Evolutionary conservation across 441 rosid genomes (phyloP).

Genomic region (Isatis lusitanica): DNA sequence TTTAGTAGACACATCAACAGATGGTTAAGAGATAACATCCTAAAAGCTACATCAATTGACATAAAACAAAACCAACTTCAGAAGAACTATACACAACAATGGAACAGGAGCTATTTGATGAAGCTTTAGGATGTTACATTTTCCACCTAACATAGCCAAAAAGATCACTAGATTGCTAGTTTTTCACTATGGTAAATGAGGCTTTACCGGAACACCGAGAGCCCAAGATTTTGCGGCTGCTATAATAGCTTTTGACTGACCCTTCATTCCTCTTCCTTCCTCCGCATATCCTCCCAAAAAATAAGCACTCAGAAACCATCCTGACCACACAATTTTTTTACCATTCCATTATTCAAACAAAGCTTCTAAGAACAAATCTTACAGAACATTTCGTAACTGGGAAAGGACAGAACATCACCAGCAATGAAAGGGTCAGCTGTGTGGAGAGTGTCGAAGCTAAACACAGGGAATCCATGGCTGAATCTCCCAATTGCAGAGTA

Average conservation of each 20-base stretch:
- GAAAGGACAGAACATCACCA: slow-evolving; percentile 40
- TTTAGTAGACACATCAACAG: neutral
- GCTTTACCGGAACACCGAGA: slow-evolving; percentile 74
- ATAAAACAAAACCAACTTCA: neutral
- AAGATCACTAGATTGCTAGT: neutral
- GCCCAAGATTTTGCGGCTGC: slow-evolving; percentile 89
- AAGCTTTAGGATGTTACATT: neutral
- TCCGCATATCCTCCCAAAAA: slow-evolving; percentile 86
- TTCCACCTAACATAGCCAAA: neutral
- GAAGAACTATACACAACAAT: neutral
- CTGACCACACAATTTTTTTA: slow-evolving; percentile 37
- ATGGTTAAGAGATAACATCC: neutral
- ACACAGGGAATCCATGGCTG: slow-evolving; percentile 75
- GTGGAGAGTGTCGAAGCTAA: slow-evolving; percentile 63
- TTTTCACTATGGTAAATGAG: neutral
- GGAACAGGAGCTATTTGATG: neutral
- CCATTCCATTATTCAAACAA: neutral
- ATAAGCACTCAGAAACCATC: slow-evolving; percentile 94
- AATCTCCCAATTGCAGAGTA: slow-evolving; percentile 89
- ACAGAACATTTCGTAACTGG: neutral
- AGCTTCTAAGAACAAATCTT: neutral
- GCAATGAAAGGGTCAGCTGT: slow-evolving; percentile 94
- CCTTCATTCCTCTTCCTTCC: slow-evolving; percentile 86
- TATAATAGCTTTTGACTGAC: slow-evolving; percentile 62
- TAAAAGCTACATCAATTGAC: neutral